Conservation (phyloP, 176 grass and related monocot genomes). For the Lolium rigidum region DNA sequence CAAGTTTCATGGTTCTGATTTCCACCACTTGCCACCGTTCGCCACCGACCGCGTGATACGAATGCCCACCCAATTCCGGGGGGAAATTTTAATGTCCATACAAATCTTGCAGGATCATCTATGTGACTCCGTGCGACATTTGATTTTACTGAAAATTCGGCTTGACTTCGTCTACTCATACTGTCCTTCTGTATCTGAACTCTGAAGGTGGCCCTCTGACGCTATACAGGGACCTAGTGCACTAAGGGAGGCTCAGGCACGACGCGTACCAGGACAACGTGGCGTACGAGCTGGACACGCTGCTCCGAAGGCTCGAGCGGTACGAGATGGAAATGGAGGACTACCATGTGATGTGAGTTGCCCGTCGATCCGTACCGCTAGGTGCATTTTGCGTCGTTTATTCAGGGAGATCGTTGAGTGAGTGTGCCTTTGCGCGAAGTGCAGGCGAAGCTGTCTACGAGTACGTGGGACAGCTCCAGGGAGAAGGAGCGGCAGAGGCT, state of each 20-base stretch:
- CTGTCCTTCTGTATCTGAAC: constrained; percentile 46
- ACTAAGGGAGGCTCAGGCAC: constrained; percentile 76
- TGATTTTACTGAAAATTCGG: not conserved
- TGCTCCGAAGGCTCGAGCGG: constrained; percentile 66
- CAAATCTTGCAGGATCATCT: no score
- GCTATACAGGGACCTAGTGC: constrained; percentile 47
- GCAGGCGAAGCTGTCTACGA: constrained; percentile 69
- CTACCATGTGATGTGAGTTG: constrained; percentile 85
- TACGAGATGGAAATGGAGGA: constrained; percentile 97
- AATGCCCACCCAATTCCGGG: not conserved
- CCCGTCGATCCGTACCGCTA: not conserved
- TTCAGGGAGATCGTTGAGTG: not conserved
- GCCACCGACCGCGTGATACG: not conserved
- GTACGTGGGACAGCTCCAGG: constrained; percentile 76
- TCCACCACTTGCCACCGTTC: not conserved
- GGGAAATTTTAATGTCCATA: no score
- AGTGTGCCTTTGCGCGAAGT: constrained; percentile 21
- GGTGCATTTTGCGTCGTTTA: not conserved
- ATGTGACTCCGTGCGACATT: not conserved
- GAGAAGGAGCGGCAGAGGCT: constrained; percentile 71
- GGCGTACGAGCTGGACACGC: constrained; percentile 66
- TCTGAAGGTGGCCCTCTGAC: constrained; percentile 81
- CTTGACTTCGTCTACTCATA: constrained; percentile 4
- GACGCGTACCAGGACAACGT: constrained; percentile 83
- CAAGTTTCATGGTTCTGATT: not conserved